Evolutionary conservation across 1,284 basidiomycete genomes (phyloP).

Genomic region (Sporisorium exsertum): DNA sequence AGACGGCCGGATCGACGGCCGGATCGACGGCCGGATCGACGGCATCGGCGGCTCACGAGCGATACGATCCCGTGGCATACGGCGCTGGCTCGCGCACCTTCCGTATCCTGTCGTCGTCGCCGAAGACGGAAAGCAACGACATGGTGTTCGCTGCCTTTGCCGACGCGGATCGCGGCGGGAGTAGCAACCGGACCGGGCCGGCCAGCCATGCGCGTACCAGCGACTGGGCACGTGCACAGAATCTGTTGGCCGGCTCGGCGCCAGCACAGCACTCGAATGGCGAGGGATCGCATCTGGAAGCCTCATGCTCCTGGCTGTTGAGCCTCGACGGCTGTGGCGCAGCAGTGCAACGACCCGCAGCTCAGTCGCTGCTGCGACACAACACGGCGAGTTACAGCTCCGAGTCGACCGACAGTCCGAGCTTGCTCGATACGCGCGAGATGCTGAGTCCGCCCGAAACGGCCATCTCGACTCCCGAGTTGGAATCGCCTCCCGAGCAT

Average conservation of each 20-base stretch:
- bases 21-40: neutral
- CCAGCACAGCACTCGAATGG: no score
- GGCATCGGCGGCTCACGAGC: neutral
- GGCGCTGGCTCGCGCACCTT: constrained; percentile 26
- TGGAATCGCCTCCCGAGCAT: constrained; percentile 24
- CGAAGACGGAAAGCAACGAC: neutral
- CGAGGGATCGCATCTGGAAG: neutral
- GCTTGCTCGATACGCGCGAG: constrained; percentile 24
- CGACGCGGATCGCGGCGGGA: neutral
- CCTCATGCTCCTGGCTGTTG: constrained; percentile 5
- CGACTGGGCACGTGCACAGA: constrained; percentile 41
- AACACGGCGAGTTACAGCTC: constrained; percentile 37
- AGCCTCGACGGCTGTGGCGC: neutral
- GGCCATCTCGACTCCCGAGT: constrained; percentile 32
- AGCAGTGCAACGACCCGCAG: neutral
- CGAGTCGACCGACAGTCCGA: constrained; percentile 16
- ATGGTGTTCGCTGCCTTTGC: constrained; percentile 22
- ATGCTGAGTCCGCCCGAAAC: constrained; percentile 34
- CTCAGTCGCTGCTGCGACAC: constrained; percentile 7
- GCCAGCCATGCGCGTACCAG: constrained; percentile 34
- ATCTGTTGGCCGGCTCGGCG: constrained; percentile 4
- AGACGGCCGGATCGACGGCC: neutral
- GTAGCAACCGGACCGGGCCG: neutral
- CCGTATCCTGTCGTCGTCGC: constrained; percentile 15
- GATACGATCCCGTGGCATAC: constrained; percentile 20